phyloP scores from a whole-genome alignment of 345 rosid species.

The Kandelia obovata region DNA sequence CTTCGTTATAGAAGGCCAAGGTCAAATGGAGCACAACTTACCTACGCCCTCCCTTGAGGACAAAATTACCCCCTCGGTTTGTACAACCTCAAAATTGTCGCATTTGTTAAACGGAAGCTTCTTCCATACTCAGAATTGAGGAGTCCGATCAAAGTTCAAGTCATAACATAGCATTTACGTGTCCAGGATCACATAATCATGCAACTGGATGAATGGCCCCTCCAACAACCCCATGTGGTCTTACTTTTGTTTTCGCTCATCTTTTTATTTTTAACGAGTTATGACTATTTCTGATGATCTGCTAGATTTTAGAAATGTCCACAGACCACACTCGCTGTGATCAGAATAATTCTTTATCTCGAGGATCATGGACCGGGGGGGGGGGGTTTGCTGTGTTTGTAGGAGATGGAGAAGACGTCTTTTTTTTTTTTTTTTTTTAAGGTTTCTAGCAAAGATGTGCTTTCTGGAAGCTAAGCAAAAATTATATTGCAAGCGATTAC shows the following conservation, averaged over 20 bases:
- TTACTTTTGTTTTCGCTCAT: not conserved
- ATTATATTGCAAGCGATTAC: slow-evolving; percentile 4
- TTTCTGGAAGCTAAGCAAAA: slow-evolving; percentile 8
- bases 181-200: no score
- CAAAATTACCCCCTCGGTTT: slow-evolving; percentile 13
- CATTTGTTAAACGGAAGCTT: not conserved
- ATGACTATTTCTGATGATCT: no score
- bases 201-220: not conserved
- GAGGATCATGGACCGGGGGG: no score
- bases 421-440: not conserved
- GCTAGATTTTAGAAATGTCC: no score
- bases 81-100: not conserved
- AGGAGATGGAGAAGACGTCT: not conserved
- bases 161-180: no score
- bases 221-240: slow-evolving; percentile 8
- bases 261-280: slow-evolving; percentile 1
- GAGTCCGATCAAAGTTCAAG: no score
- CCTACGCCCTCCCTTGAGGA: slow-evolving; percentile 34
- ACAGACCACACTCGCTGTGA: no score
- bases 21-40: slow-evolving; percentile 11
- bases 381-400: no score
- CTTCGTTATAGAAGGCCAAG: not conserved
- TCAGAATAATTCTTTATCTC: no score
- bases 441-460: slow-evolving; percentile 1
- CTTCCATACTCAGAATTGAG: no score